Evolutionary conservation across 441 rosid genomes (phyloP).

Genomic region (Rhodomyrtus psidioides): DNA sequence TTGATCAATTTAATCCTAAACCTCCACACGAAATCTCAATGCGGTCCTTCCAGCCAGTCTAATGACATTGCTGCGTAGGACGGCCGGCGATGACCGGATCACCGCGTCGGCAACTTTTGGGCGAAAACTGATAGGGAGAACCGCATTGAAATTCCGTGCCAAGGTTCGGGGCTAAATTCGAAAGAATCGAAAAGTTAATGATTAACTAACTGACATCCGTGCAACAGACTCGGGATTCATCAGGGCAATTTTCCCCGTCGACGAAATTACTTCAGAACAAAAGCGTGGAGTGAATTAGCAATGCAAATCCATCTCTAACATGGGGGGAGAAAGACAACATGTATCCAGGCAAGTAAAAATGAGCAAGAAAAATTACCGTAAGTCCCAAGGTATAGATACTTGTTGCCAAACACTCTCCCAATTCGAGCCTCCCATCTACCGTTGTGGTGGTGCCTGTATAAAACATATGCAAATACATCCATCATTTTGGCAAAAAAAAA

Average conservation of each 20-base stretch:
- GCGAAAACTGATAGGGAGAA: neutral
- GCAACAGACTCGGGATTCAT: neutral
- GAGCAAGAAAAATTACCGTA: conserved; percentile 29
- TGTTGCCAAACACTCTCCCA: conserved; percentile 90
- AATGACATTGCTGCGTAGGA: no score
- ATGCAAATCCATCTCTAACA: neutral
- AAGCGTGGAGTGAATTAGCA: neutral
- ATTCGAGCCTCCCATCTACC: conserved; percentile 98
- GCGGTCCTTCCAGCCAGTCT: fast-evolving
- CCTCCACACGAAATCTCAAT: fast-evolving
- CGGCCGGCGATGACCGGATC: neutral
- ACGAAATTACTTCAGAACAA: neutral
- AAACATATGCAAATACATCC: neutral
- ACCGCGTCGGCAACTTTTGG: fast-evolving
- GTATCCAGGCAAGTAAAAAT: neutral
- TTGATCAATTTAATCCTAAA: neutral
- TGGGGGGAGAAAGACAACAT: no score
- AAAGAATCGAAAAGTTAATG: fast-evolving
- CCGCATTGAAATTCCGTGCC: neutral
- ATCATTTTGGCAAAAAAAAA: neutral
- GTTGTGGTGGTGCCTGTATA: conserved; percentile 81
- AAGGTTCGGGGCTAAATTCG: neutral
- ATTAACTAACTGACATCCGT: fast-evolving
- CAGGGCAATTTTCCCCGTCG: neutral
- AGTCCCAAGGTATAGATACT: conserved; percentile 84